phyloP scores from a whole-genome alignment of 1,139 yeast species.

The Pichia sp. region DNA sequence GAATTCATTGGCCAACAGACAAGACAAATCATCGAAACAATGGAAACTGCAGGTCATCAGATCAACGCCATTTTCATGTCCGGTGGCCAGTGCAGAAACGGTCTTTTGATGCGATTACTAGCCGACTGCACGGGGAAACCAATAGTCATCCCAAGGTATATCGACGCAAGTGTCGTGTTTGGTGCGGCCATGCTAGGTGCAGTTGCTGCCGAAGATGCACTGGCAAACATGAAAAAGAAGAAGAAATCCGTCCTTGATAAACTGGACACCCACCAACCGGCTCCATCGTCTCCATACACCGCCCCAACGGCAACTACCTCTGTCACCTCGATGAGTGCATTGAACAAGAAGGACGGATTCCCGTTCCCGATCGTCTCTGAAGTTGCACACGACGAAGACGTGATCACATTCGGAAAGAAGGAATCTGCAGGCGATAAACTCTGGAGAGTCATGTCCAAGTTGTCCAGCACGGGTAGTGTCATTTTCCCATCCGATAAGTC shows the following conservation, averaged over 20 bases:
- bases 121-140: slow-evolving; percentile 95
- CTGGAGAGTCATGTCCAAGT: slow-evolving; percentile 83
- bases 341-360: slow-evolving; percentile 49
- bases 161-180: slow-evolving; percentile 95
- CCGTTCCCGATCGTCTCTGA: slow-evolving; percentile 49
- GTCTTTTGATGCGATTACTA: slow-evolving; percentile 79
- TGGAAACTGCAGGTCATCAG: slow-evolving; percentile 77
- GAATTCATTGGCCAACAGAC: slow-evolving; percentile 98
- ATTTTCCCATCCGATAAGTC: slow-evolving; percentile 60
- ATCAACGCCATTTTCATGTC: slow-evolving; percentile 80
- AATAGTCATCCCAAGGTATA: slow-evolving; percentile 89
- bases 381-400: slow-evolving; percentile 44
- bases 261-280: no score
- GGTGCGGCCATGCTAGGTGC: slow-evolving; percentile 97
- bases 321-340: slow-evolving; percentile 53
- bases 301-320: slow-evolving; percentile 71
- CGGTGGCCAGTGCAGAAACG: slow-evolving; percentile 97
- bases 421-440: slow-evolving; percentile 53
- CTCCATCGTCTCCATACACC: slow-evolving; percentile 69
- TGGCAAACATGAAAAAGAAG: slow-evolving; percentile 26
- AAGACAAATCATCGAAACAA: slow-evolving; percentile 85
- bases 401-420: slow-evolving; percentile 52
- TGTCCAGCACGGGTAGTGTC: slow-evolving; percentile 82
- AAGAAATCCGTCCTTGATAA: neutral
- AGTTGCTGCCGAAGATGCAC: slow-evolving; percentile 72